phyloP scores from a whole-genome alignment of 2,329 filamentous ascomycete genomes.

The Coccinonectria pachysandricola region DNA sequence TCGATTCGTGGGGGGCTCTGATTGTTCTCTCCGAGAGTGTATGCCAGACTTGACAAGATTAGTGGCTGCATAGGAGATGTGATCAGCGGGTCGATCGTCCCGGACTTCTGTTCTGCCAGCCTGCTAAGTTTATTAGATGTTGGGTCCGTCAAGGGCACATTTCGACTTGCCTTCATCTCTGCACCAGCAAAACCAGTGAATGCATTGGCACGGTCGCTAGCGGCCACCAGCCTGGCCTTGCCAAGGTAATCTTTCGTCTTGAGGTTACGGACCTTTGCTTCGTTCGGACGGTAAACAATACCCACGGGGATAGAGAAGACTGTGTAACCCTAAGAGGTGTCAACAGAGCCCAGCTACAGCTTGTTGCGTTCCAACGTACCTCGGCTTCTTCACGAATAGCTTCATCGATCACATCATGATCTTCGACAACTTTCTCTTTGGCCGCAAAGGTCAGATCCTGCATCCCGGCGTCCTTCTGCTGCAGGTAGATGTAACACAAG shows the following conservation, averaged over 20 bases:
- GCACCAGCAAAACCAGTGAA: conserved; percentile 74
- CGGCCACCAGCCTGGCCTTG: conserved; percentile 86
- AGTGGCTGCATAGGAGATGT: conserved; percentile 82
- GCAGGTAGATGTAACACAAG: conserved; percentile 92
- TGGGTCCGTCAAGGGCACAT: conserved; percentile 1
- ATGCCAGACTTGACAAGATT: conserved; percentile 86
- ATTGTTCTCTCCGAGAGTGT: conserved; percentile 71
- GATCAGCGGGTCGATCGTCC: conserved; percentile 75
- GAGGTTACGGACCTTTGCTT: conserved; percentile 95
- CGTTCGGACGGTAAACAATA: conserved; percentile 88
- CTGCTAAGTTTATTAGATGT: conserved; percentile 21
- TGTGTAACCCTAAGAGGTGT: conserved; percentile 67
- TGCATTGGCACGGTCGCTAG: conserved; percentile 68
- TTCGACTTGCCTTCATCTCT: conserved; percentile 57
- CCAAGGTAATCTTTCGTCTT: conserved; percentile 97
- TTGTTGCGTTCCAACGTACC: conserved; percentile 36
- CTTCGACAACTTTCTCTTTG: conserved; percentile 91
- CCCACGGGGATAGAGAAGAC: conserved; percentile 98
- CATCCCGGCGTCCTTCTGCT: conserved; percentile 83
- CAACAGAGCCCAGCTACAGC: conserved; percentile 7
- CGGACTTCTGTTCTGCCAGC: conserved; percentile 44
- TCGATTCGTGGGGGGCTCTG: conserved; percentile 67
- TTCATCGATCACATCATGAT: conserved; percentile 97
- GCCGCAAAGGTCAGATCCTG: conserved; percentile 83
- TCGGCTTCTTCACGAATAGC: conserved; percentile 89